Conservation (phyloP, 495 filamentous ascomycete species). For the Penicillium egyptiacum region DNA sequence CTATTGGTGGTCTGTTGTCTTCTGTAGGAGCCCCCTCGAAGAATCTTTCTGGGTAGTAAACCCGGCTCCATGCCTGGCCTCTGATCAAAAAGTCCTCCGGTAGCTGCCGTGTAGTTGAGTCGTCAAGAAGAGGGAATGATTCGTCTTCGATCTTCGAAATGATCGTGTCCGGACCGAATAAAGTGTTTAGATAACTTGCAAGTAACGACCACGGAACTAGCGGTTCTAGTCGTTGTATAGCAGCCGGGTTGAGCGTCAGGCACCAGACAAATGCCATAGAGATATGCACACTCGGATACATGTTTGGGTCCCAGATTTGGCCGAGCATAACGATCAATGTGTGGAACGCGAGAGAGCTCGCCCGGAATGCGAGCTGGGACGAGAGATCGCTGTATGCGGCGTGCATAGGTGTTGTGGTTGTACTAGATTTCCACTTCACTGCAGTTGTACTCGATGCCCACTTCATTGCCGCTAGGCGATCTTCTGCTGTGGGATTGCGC, state of each 20-base stretch:
- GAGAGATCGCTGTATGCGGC: slow-evolving; percentile 11
- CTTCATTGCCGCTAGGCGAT: slow-evolving; percentile 23
- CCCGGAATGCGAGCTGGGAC: slow-evolving; percentile 29
- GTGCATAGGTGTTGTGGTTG: not conserved
- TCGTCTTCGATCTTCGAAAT: slow-evolving; percentile 50
- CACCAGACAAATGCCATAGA: slow-evolving; percentile 69
- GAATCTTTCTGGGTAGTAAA: slow-evolving; percentile 68
- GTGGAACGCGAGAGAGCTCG: slow-evolving; percentile 46
- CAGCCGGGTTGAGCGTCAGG: slow-evolving; percentile 50
- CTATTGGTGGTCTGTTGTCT: slow-evolving; percentile 64
- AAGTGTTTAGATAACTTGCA: slow-evolving; percentile 63
- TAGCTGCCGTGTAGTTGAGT: slow-evolving; percentile 58
- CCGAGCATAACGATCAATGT: slow-evolving; percentile 56
- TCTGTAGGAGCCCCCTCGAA: slow-evolving; percentile 69
- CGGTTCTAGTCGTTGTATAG: slow-evolving; percentile 52
- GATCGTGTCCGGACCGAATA: slow-evolving; percentile 46
- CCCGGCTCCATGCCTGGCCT: slow-evolving; percentile 69
- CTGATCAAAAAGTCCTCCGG: slow-evolving; percentile 83
- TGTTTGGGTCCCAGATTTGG: slow-evolving; percentile 60
- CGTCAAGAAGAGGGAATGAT: slow-evolving; percentile 53
- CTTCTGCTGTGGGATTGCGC: slow-evolving; percentile 34
- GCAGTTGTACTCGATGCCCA: slow-evolving; percentile 12
- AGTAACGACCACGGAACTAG: slow-evolving; percentile 68
- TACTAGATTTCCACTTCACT: slow-evolving; percentile 17
- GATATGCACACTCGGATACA: slow-evolving; percentile 67